phyloP scores from a whole-genome alignment of 495 filamentous ascomycete genomes.

The Aspergillus indologenus region DNA sequence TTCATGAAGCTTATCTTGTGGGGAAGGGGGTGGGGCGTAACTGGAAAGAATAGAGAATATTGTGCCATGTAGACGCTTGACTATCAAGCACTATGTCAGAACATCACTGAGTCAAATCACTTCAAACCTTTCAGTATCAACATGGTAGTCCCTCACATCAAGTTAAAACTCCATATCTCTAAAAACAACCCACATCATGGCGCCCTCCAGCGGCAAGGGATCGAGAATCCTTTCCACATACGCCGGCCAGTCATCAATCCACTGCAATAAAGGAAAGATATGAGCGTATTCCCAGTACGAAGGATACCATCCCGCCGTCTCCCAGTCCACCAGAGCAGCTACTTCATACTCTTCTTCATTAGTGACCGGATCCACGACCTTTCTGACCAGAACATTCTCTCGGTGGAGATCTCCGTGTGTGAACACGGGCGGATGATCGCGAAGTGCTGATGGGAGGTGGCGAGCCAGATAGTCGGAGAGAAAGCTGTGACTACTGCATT shows the following conservation, averaged over 20 bases:
- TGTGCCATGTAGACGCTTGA: no score
- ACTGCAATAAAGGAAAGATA: slow-evolving; percentile 20
- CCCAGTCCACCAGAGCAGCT: slow-evolving; percentile 48
- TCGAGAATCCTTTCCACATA: slow-evolving; percentile 26
- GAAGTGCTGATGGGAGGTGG: slow-evolving; percentile 28
- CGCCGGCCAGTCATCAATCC: slow-evolving; percentile 25
- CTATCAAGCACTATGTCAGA: no score
- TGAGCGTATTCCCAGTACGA: slow-evolving; percentile 48
- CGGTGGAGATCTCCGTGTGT: slow-evolving; percentile 33
- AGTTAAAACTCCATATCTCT: slow-evolving; percentile 28
- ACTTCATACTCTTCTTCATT: slow-evolving; percentile 12
- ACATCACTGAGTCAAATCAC: no score
- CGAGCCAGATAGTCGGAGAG: slow-evolving; percentile 33
- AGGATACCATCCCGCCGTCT: slow-evolving; percentile 47
- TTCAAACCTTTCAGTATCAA: no score
- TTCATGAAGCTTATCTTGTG: no score
- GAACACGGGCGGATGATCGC: slow-evolving; percentile 27
- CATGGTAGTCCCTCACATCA: no score
- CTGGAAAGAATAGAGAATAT: no score
- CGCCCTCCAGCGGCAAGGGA: slow-evolving; percentile 24
- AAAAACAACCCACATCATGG: slow-evolving; percentile 26
- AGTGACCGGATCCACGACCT: neutral
- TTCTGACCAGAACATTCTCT: slow-evolving; percentile 15
- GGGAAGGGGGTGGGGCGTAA: no score
- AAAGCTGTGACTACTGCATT: slow-evolving; percentile 19